A percentile compares a stretch with the other conserved stretches of the same genome.
Evolutionary conservation across 2,329 filamentous ascomycete species (phyloP).

Genomic region (Colletotrichum trifolii): DNA sequence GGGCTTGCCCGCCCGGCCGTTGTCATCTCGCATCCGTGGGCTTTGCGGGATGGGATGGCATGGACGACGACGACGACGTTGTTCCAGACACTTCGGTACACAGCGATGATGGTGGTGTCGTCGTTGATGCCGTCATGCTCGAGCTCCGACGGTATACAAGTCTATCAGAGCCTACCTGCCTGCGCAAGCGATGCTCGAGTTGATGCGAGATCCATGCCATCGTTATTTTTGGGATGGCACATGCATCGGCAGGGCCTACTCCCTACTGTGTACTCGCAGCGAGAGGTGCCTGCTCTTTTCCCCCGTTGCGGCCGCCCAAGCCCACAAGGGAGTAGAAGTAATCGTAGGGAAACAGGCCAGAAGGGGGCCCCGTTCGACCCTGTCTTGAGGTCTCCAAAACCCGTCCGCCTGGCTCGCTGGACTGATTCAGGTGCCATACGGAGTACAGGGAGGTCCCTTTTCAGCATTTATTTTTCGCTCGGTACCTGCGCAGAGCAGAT

Average conservation of each 20-base stretch:
- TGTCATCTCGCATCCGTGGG: neutral
- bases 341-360: slow-evolving; percentile 14
- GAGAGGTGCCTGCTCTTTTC: slow-evolving; percentile 1
- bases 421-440: slow-evolving; percentile 28
- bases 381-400: slow-evolving; percentile 28
- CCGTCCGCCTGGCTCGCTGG: slow-evolving; percentile 22
- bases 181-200: neutral
- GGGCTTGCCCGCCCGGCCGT: slow-evolving; percentile 9
- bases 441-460: slow-evolving; percentile 41
- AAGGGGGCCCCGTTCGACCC: slow-evolving; percentile 25
- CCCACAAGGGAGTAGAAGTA: neutral
- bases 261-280: slow-evolving; percentile 19
- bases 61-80: neutral
- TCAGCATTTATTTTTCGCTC: slow-evolving; percentile 30
- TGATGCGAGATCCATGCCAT: slow-evolving; percentile 24
- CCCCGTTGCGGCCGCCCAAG: slow-evolving; percentile 17
- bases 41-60: neutral
- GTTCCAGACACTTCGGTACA: neutral
- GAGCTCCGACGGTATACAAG: neutral
- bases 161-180: too few species aligned
- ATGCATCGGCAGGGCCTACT: slow-evolving; percentile 9
- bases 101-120: too few species aligned
- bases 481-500: slow-evolving; percentile 1
- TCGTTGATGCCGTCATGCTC: slow-evolving; percentile 5
- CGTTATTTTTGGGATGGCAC: slow-evolving; percentile 13